Evolutionary conservation across 1,139 yeast species (phyloP), one percentile per base, ranked within the genome.

Genomic region (Blastobotrys indianensis): DNA sequence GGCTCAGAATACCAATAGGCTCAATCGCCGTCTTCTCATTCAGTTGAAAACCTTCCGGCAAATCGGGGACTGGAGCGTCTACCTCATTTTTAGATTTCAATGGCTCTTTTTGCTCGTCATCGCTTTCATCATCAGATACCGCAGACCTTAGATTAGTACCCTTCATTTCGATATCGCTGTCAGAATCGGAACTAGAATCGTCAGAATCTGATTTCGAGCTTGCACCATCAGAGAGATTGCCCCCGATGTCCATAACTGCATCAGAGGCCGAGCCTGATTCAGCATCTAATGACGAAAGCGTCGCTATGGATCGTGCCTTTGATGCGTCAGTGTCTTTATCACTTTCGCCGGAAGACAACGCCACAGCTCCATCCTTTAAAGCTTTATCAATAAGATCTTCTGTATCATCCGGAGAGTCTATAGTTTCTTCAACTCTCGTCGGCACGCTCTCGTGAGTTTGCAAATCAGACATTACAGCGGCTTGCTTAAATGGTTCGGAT

Each of bases 51-150:
- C 74, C 83, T n/a, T 72, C 77, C 0, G 96, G 95, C 1, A 90
- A 66, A 8, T 68, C 63, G 0, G 86, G 85, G 0, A 88, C 84
- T 1, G 69, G 70, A 55, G 82, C 95, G 46, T 86, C 86, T 1
- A 81, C 64, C 61, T 92, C 98, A 59, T 92, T 84, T 51, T 79
- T 81, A 0, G 97, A 87, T 38, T 71, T 66, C 16, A 90, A 83
- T 0, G 95, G 94, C 1, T 75, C 80, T 1, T 16, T 29, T 11
- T 29, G 20, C 10, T 37, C 45, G 9, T 31, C 32, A n/a, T 37
- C 38, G 8, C 30, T n/a, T 12, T 13, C 23, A 3, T 41, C 39
- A 6, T 36, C 44, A 30, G n/a, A 4, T 6, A 3, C 40, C n/a
- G 12, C 20, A 4, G 8, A 16, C 32, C 47, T 9, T 7, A 41